Percentiles rank a stretch among this genome's conserved stretches.
phyloP scores from a whole-genome alignment of 176 grass and related monocot species.

The Avena atlantica region DNA sequence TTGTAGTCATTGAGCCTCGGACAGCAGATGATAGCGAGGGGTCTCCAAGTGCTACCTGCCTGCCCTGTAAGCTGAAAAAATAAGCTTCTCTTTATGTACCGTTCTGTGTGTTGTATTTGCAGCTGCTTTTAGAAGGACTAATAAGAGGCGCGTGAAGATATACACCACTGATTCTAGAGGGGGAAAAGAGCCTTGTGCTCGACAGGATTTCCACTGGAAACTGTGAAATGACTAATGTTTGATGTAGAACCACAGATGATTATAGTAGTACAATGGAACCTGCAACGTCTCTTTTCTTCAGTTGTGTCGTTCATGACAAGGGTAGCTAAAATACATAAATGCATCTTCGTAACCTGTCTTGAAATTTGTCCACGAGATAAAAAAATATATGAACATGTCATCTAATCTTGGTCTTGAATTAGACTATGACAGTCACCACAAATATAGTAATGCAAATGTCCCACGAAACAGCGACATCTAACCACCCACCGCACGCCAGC shows the following conservation, averaged over 20 bases:
- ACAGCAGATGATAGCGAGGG: background rate
- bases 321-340: background rate
- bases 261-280: too few relatives aligned
- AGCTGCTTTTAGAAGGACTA: slow-evolving; percentile 7
- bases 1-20: slow-evolving; percentile 7
- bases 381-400: background rate
- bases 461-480: background rate
- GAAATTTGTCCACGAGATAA: background rate
- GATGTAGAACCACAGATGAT: background rate
- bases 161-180: background rate
- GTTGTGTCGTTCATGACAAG: background rate
- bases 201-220: background rate
- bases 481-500: background rate
- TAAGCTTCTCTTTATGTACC: slow-evolving; percentile 25
- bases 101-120: slow-evolving; percentile 8
- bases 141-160: background rate
- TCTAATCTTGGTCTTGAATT: background rate
- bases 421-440: background rate
- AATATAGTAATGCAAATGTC: background rate
- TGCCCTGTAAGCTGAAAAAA: slow-evolving; percentile 42
- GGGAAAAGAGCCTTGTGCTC: background rate
- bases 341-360: background rate
- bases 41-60: slow-evolving; percentile 41
- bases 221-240: background rate
- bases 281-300: background rate